These are phyloP conservation scores for Reticulascus tulasneorum DNA, from an alignment of 2,329 filamentous ascomycete species.

Conservation along the genomic window DNA sequence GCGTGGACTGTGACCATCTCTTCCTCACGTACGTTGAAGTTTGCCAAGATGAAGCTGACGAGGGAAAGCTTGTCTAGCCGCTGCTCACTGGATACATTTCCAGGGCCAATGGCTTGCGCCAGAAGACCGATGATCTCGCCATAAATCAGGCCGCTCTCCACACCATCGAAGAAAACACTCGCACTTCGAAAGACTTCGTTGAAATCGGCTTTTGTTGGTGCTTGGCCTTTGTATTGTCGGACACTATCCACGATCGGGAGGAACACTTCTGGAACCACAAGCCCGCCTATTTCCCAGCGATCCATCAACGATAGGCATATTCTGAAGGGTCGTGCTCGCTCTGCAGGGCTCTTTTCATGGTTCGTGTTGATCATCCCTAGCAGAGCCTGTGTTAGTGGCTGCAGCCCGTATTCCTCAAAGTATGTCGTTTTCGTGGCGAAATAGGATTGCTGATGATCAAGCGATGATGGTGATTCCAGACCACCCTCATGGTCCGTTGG, in stretches of 20 bases:
- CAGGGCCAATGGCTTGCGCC: slow-evolving; percentile 51
- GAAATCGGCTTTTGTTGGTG: slow-evolving; percentile 66
- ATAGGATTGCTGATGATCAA: slow-evolving; percentile 39
- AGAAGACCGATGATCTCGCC: slow-evolving; percentile 72
- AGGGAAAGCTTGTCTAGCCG: slow-evolving; percentile 64
- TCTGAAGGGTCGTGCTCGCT: slow-evolving; percentile 79
- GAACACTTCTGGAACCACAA: slow-evolving; percentile 85
- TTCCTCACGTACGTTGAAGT: slow-evolving; percentile 93
- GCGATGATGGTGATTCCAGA: slow-evolving; percentile 39
- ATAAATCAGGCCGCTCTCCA: slow-evolving; percentile 92
- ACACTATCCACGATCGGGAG: slow-evolving; percentile 80
- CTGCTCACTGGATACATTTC: slow-evolving; percentile 37
- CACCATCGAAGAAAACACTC: slow-evolving; percentile 94
- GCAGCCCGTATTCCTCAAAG: slow-evolving; percentile 76
- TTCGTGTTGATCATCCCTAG: slow-evolving; percentile 68
- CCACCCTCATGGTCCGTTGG: slow-evolving; percentile 43
- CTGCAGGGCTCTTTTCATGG: slow-evolving; percentile 48
- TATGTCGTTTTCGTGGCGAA: slow-evolving; percentile 66
- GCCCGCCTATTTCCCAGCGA: slow-evolving; percentile 91
- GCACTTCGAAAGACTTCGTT: slow-evolving; percentile 88
- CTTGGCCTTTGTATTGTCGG: slow-evolving; percentile 64
- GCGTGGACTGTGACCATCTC: slow-evolving; percentile 90
- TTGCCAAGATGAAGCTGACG: slow-evolving; percentile 74
- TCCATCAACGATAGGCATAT: slow-evolving; percentile 97
- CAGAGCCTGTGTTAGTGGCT: slow-evolving; percentile 69